phyloP scores from a whole-genome alignment of 2,329 filamentous ascomycete species.

The Exophiala sideris region DNA sequence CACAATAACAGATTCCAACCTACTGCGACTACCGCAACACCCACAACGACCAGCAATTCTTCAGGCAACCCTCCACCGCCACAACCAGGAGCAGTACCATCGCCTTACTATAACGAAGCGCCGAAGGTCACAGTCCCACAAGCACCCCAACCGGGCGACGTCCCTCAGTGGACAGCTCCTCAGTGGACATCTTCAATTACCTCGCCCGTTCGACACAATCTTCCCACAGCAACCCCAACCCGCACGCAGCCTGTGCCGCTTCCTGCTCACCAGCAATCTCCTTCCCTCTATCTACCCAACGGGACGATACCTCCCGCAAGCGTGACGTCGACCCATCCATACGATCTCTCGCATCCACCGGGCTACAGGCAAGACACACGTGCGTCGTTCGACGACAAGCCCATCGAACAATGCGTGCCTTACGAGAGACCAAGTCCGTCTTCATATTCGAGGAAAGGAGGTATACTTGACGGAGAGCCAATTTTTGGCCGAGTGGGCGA shows the following conservation, averaged over 20 bases:
- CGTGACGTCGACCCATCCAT: conserved; percentile 9
- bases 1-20: conserved; percentile 19
- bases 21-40: conserved; percentile 10
- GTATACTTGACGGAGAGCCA: conserved; percentile 51
- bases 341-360: conserved; percentile 31
- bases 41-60: conserved; percentile 1
- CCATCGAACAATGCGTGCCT: conserved; percentile 18
- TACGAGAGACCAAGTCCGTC: conserved; percentile 10
- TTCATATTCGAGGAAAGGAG: conserved; percentile 16
- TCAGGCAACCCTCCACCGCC: conserved; percentile 14
- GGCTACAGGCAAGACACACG: conserved; percentile 32
- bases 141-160: conserved; percentile 5
- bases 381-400: conserved; percentile 25
- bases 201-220: conserved; percentile 10
- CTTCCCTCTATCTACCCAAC: conserved; percentile 5
- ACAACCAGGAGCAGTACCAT: conserved; percentile 17
- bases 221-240: conserved; percentile 12
- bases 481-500: conserved; percentile 63
- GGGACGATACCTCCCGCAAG: conserved; percentile 11
- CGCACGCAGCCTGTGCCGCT: conserved; percentile 9
- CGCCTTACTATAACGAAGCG: neutral
- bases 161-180: conserved; percentile 5
- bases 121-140: conserved; percentile 5
- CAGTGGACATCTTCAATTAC: conserved; percentile 2
- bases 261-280: neutral